Percentiles rank a stretch among this genome's conserved stretches.
phyloP scores from a whole-genome alignment of 2,329 filamentous ascomycete species.

The Lachnellula occidentalis region DNA sequence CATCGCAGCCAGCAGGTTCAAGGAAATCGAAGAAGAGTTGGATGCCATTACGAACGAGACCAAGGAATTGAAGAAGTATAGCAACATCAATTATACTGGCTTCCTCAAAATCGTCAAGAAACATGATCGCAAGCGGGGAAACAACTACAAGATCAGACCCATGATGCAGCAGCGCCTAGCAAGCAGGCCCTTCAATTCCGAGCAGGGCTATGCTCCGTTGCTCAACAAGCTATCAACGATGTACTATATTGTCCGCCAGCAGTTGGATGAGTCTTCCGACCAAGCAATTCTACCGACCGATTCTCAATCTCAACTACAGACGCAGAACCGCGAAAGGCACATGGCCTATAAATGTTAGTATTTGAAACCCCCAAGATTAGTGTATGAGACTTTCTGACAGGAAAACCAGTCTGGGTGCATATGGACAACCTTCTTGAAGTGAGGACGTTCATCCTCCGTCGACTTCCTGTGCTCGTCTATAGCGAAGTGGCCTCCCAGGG shows the following conservation, averaged over 20 bases:
- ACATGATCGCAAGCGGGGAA: slow-evolving; percentile 88
- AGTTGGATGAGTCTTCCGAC: slow-evolving; percentile 56
- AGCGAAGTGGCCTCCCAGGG: slow-evolving; percentile 82
- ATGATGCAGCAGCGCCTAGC: slow-evolving; percentile 86
- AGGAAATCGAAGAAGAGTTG: slow-evolving; percentile 71
- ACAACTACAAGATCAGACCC: slow-evolving; percentile 80
- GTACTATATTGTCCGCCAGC: slow-evolving; percentile 90
- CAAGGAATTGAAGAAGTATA: slow-evolving; percentile 91
- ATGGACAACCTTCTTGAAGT: slow-evolving; percentile 93
- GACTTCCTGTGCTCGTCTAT: slow-evolving; percentile 86
- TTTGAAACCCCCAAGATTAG: background rate
- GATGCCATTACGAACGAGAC: slow-evolving; percentile 86
- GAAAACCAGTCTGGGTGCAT: slow-evolving; percentile 76
- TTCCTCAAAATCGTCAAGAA: slow-evolving; percentile 99
- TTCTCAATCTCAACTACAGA: slow-evolving; percentile 48
- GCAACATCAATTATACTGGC: slow-evolving; percentile 93
- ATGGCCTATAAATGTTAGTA: slow-evolving; percentile 77
- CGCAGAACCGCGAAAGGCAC: slow-evolving; percentile 65
- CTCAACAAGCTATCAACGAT: slow-evolving; percentile 88
- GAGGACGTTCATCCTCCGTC: slow-evolving; percentile 89
- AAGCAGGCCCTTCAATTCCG: slow-evolving; percentile 90
- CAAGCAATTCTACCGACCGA: slow-evolving; percentile 31
- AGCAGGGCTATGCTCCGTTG: slow-evolving; percentile 80
- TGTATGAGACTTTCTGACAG: slow-evolving; percentile 28
- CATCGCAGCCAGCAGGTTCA: slow-evolving; percentile 49